Evolutionary conservation across 208 protist genomes (phyloP).

Genomic region (Tritrichomonas foetus): DNA sequence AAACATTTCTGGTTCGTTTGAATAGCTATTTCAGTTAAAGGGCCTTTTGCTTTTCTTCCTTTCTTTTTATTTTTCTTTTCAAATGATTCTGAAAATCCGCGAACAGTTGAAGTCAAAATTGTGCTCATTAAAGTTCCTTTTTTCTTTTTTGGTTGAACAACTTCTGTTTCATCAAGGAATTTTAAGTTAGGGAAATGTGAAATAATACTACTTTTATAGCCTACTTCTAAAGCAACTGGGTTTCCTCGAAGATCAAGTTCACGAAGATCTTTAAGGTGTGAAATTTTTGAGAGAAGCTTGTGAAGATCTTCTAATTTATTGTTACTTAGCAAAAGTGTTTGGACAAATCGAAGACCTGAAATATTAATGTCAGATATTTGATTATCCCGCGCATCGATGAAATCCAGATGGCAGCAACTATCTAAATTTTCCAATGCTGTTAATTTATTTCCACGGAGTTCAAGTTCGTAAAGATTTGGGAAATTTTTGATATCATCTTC

Average conservation of each 20-base stretch:
- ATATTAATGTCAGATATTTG: not conserved
- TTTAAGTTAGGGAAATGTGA: not conserved
- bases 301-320: constrained; percentile 19
- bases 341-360: not conserved
- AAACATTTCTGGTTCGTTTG: not conserved
- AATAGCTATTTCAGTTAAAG: not conserved
- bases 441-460: not conserved
- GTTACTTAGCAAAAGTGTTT: not conserved
- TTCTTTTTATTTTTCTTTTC: not conserved
- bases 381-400: not conserved
- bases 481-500: not conserved
- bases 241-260: not conserved
- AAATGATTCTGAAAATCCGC: too few species aligned
- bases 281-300: not conserved
- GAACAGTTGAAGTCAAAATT: too few species aligned
- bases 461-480: not conserved
- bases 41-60: not conserved
- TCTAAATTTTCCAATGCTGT: not conserved
- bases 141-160: not conserved
- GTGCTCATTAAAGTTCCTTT: not conserved
- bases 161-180: not conserved
- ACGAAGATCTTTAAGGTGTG: not conserved
- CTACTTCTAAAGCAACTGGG: not conserved
- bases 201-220: not conserved
- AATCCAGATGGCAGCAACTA: not conserved